Base-by-base conservation (phyloP, 2,329 filamentous ascomycete genomes). In the Colletotrichum sp. region DNA sequence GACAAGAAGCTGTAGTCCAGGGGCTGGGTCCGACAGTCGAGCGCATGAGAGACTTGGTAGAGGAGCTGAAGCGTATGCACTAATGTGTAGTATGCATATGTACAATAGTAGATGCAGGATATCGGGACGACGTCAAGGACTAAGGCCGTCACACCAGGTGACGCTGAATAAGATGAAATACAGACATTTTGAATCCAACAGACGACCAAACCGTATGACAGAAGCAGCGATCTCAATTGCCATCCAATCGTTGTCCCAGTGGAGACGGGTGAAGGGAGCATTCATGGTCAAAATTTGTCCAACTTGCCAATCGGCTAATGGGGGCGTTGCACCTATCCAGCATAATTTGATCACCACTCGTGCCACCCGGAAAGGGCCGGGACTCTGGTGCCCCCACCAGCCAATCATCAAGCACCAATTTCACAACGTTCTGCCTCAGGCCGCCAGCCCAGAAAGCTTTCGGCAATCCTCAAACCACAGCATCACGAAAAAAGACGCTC, bases 41-140 rank as follows among this genome's bases (percentile, higher is more conserved):
- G 83, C 82, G 92, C 86, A 90, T 94, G 85, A 87, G 92, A 65
- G 90, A 90, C 68, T 80, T 92, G 69, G 86, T 94, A 3, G 92
- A 93, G 80, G 90, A 92, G 80, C 81, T 94, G 75, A 90, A 90
- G 82, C 86, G 91, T 76, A 85, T 94, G 84, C 91, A 93, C 83
- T 94, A 81, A 84, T 64, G n/a, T 25, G 19, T 8, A 3, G n/a
- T 69, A 76, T 25, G 44, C 28, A 60, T 11, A 69, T 74, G 65
- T 69, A 55, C 11, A 48, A 69, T 69, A 61, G 32, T 28, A 27
- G 34, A 60, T 69, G 36, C 22, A 15, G n/a, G 32, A 30, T 22
- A 69, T 36, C 7, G 19, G 64, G 74, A 72, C 22, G 25, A 39
- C 4, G 36, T 34, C 32, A 28, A 64, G 34, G 36, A 32, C 19